Base-by-base conservation (phyloP, 768 basidiomycete genomes). In the Boletellus emodensis region DNA sequence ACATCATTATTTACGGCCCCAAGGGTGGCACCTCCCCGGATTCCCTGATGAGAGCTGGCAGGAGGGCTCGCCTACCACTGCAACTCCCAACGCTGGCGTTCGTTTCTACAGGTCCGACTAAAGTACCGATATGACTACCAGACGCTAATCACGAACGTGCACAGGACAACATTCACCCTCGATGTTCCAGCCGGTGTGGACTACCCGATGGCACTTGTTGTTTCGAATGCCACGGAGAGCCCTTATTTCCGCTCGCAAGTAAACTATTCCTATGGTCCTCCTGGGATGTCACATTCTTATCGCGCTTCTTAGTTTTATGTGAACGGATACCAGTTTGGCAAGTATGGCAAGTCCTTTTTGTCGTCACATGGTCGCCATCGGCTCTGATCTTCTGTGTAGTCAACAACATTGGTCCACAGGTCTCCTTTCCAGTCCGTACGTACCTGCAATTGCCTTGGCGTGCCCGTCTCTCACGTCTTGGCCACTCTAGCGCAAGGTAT, bases 11-110 rank as follows among this genome's bases (percentile, higher is more conserved):
- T 58, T 49, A 66, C 15, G 8, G n/a, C 33, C 15, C 15, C 22
- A 47, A 50, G 61, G 80, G 33, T 81, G 79, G 76, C 81, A 84
- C 57, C 70, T 82, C n/a, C 81, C 82, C 18, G 74, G 70, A 28
- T 80, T 78, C 61, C 66, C 79, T 39, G 78, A 80, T 48, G 63
- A 69, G 11, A 52, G 51, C 1, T 82, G 82, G 82, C 57, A 66
- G 11, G 46, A 54, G 26, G 69, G 74, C 3, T 69, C 66, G 11
- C 78, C 79, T 1, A 76, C 71, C 9, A 58, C 53, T 1, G 78
- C 76, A 26, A 70, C 73, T 34, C 62, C 69, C 6, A 53, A 65
- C 8, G 71, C 76, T 7, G 79, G 79, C 20, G 76, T 79, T 33
- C 66, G 62, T 44, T 78, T 80, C 62, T 80, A 74, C 53, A 72